phyloP scores from a whole-genome alignment of 1,139 yeast genomes.

The Geotrichum candidum region DNA sequence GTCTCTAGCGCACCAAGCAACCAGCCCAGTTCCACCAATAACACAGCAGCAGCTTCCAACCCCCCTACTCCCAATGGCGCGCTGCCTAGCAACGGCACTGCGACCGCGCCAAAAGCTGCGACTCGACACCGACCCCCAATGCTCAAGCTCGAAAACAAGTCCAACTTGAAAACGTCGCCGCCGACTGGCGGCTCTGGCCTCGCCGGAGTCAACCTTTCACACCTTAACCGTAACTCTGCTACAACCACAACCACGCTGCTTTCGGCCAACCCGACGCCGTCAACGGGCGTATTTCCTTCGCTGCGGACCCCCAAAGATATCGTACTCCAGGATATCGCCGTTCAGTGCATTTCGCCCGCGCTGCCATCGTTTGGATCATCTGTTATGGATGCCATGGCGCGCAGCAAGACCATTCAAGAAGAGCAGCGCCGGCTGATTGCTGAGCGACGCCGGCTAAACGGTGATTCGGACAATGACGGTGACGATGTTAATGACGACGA shows the following conservation, averaged over 20 bases:
- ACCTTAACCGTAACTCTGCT: neutral
- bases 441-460: conserved; percentile 19
- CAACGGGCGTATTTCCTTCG: conserved; percentile 7
- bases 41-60: neutral
- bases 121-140: conserved; percentile 18
- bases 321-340: conserved; percentile 31
- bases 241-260: conserved; percentile 1
- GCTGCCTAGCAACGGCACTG: neutral
- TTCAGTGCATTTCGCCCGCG: conserved; percentile 41
- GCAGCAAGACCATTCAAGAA: conserved; percentile 27
- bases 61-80: neutral
- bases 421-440: conserved; percentile 35
- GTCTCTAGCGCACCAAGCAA: neutral
- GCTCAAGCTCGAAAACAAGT: conserved; percentile 14
- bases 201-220: neutral
- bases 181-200: neutral
- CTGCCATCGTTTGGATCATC: conserved; percentile 28
- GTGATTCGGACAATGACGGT: neutral
- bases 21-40: neutral
- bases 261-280: neutral
- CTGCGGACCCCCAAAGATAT: conserved; percentile 32
- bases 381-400: conserved; percentile 16
- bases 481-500: neutral
- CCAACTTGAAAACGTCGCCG: neutral
- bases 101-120: neutral